Percentiles rank a stretch among this genome's conserved stretches.
phyloP scores from a whole-genome alignment of 371 early-diverging fungal species.

The Syncephalastrum sp. region DNA sequence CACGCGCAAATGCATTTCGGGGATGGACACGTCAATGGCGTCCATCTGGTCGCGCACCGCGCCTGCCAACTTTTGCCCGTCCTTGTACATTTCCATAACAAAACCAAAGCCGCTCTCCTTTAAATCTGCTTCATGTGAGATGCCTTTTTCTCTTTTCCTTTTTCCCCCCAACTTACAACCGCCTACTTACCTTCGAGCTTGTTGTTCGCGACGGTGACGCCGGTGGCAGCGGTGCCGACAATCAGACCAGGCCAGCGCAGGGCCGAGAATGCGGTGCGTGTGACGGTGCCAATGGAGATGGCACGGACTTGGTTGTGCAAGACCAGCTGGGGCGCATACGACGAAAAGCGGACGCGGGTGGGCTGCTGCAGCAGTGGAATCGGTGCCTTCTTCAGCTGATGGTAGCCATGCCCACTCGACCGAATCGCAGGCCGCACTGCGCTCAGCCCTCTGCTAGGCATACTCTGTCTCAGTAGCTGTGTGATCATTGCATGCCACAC shows the following conservation, averaged over 20 bases:
- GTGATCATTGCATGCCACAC: too few species aligned
- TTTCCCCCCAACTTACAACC: slow-evolving; percentile 2
- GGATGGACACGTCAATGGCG: slow-evolving; percentile 35
- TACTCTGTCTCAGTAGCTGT: too few species aligned
- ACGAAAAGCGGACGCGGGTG: slow-evolving; percentile 28
- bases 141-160: background rate
- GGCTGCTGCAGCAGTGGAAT: slow-evolving; percentile 26
- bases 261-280: slow-evolving; percentile 29
- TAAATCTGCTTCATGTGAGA: slow-evolving; percentile 23
- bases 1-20: slow-evolving; percentile 36
- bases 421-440: too few species aligned
- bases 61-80: slow-evolving; percentile 20
- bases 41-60: slow-evolving; percentile 27
- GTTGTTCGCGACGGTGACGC: slow-evolving; percentile 40
- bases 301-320: slow-evolving; percentile 30
- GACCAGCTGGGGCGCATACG: slow-evolving; percentile 21
- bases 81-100: slow-evolving; percentile 22
- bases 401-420: too few species aligned
- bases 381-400: background rate
- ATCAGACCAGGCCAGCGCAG: slow-evolving; percentile 33
- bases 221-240: slow-evolving; percentile 43
- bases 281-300: slow-evolving; percentile 27
- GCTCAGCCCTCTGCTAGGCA: too few species aligned
- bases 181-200: slow-evolving; percentile 40
- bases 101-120: slow-evolving; percentile 28